Conservation (phyloP, 768 basidiomycete species). For the Tephrocybe sp. region DNA sequence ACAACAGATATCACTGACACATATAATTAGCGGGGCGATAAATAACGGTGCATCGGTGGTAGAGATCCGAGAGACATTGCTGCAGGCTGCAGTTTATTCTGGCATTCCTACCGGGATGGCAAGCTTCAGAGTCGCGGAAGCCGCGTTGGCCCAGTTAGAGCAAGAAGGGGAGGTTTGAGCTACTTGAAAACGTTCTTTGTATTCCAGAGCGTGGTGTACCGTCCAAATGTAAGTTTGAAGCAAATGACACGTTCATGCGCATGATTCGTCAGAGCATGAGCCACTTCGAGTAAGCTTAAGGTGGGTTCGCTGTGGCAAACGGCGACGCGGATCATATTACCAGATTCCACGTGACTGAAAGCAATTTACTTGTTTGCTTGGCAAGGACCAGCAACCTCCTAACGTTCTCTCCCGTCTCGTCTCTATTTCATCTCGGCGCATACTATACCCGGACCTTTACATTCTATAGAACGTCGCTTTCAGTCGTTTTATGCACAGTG, state of each 20-base stretch:
- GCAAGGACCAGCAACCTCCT: not conserved
- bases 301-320: too few species aligned
- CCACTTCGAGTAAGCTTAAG: too few species aligned
- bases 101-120: slow-evolving; percentile 42
- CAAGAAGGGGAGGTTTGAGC: slow-evolving; percentile 27
- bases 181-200: not conserved
- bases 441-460: slow-evolving; percentile 15
- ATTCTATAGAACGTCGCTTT: slow-evolving; percentile 7
- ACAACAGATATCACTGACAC: not conserved
- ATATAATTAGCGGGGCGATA: slow-evolving; percentile 33
- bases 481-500: slow-evolving; percentile 15
- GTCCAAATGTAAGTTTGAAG: too few species aligned
- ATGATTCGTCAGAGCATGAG: too few species aligned
- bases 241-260: too few species aligned
- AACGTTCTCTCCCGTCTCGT: slow-evolving; percentile 4
- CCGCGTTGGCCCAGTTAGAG: slow-evolving; percentile 34
- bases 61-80: slow-evolving; percentile 41
- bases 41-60: slow-evolving; percentile 40
- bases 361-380: slow-evolving; percentile 1
- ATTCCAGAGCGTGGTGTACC: too few species aligned
- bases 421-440: slow-evolving; percentile 6
- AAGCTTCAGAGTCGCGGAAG: slow-evolving; percentile 39
- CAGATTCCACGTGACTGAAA: slow-evolving; percentile 2
- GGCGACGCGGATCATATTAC: too few species aligned
- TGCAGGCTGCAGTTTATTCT: slow-evolving; percentile 40